These are phyloP conservation scores for Rosa lucieae DNA, from an alignment of 306 rosid genomes.

Conservation along the genomic window DNA sequence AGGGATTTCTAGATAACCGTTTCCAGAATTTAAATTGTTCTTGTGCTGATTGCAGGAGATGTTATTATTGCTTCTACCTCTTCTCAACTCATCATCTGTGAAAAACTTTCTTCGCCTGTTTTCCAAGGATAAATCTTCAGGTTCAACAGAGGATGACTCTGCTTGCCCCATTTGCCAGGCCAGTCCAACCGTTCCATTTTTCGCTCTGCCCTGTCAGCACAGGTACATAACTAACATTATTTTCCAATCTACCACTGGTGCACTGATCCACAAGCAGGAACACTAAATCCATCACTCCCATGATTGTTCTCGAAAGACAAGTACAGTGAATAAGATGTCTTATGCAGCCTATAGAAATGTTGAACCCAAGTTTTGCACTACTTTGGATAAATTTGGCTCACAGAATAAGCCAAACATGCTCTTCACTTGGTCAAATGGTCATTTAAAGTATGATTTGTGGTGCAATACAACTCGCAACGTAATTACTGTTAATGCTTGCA, in stretches of 20 bases:
- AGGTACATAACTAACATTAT: slow-evolving; percentile 45
- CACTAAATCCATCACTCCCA: neutral
- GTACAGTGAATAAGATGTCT: neutral
- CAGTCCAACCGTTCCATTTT: slow-evolving; percentile 80
- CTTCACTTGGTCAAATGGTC: neutral
- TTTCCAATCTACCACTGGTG: neutral
- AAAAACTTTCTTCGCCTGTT: slow-evolving; percentile 81
- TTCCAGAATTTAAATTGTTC: slow-evolving; percentile 12
- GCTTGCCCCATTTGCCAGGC: slow-evolving; percentile 83
- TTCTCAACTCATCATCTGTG: slow-evolving; percentile 83
- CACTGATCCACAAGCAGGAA: neutral
- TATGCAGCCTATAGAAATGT: neutral
- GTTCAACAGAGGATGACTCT: slow-evolving; percentile 61
- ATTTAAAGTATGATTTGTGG: neutral
- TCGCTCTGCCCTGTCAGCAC: slow-evolving; percentile 96
- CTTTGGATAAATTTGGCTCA: neutral
- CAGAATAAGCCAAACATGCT: neutral
- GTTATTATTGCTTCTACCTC: slow-evolving; percentile 95
- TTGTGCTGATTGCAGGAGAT: slow-evolving; percentile 76
- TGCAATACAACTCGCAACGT: neutral
- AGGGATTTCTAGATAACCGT: neutral
- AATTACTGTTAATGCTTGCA: slow-evolving; percentile 28
- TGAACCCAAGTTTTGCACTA: neutral
- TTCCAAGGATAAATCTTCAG: slow-evolving; percentile 85
- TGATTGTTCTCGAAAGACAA: neutral